phyloP scores from a whole-genome alignment of 2,329 filamentous ascomycete species.

The Trichoderma lentiforme region DNA sequence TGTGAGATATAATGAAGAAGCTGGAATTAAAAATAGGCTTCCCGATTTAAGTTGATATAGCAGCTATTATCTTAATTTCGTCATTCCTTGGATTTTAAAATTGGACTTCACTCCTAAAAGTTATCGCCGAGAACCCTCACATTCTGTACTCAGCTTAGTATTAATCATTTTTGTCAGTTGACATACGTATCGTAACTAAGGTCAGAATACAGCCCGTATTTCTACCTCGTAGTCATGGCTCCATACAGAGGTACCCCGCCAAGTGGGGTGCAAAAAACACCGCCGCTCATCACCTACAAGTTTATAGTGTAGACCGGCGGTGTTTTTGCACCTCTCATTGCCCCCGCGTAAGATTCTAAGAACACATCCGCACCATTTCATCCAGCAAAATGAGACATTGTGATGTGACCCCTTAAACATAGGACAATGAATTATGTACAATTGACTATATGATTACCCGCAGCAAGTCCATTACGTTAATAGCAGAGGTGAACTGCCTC shows the following conservation, averaged over 20 bases:
- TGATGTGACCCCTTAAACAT: too few species aligned
- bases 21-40: neutral
- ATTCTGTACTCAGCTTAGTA: neutral
- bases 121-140: neutral
- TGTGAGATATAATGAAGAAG: neutral
- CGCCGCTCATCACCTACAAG: too few species aligned
- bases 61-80: neutral
- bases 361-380: too few species aligned
- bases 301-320: too few species aligned
- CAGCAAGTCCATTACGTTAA: too few species aligned
- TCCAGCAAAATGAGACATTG: too few species aligned
- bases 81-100: neutral
- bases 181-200: neutral
- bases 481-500: too few species aligned
- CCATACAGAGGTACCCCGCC: neutral
- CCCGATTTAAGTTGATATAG: neutral
- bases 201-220: neutral
- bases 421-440: too few species aligned
- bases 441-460: too few species aligned
- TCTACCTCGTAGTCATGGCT: neutral
- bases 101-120: neutral
- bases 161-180: neutral
- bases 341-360: too few species aligned
- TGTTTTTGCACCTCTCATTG: too few species aligned
- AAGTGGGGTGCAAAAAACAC: neutral